Percentiles rank a stretch among this genome's conserved stretches.
These are phyloP conservation scores for Limonium bicolor DNA, from an alignment of 148 eudicot species.

Conservation along the genomic window DNA sequence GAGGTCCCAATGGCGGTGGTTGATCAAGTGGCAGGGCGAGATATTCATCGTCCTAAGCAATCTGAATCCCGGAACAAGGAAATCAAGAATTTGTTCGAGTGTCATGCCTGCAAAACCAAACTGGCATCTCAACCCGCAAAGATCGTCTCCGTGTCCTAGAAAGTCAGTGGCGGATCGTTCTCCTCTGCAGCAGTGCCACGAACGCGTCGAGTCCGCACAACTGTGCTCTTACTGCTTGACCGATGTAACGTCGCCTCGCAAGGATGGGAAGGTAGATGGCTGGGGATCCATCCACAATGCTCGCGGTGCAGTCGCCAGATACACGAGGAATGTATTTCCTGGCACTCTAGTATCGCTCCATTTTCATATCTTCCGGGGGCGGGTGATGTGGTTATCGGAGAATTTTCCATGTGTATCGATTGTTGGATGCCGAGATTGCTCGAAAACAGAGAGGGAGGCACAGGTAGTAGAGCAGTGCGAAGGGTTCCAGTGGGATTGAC, in stretches of 20 bases:
- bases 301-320: slow-evolving; percentile 28
- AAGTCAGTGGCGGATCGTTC: slow-evolving; percentile 78
- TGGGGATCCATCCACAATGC: slow-evolving; percentile 14
- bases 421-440: slow-evolving; percentile 75
- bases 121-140: slow-evolving; percentile 50
- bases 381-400: slow-evolving; percentile 7
- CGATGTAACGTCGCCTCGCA: slow-evolving; percentile 4
- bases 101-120: slow-evolving; percentile 51
- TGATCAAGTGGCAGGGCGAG: no score
- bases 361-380: slow-evolving; percentile 21
- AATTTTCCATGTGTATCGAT: slow-evolving; percentile 52
- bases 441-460: slow-evolving; percentile 16
- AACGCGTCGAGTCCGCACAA: slow-evolving; percentile 22
- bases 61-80: slow-evolving; percentile 35
- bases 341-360: slow-evolving; percentile 23
- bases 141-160: slow-evolving; percentile 35
- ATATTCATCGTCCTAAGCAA: no score
- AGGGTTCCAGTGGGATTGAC: slow-evolving; percentile 7
- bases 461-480: slow-evolving; percentile 14
- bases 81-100: slow-evolving; percentile 70
- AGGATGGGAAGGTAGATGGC: neutral
- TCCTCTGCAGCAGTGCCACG: slow-evolving; percentile 46
- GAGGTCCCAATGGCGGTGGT: no score
- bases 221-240: slow-evolving; percentile 61
- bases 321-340: slow-evolving; percentile 39